Evolutionary conservation across 2,329 filamentous ascomycete genomes (phyloP).

Genomic region (Apiospora koreana): DNA sequence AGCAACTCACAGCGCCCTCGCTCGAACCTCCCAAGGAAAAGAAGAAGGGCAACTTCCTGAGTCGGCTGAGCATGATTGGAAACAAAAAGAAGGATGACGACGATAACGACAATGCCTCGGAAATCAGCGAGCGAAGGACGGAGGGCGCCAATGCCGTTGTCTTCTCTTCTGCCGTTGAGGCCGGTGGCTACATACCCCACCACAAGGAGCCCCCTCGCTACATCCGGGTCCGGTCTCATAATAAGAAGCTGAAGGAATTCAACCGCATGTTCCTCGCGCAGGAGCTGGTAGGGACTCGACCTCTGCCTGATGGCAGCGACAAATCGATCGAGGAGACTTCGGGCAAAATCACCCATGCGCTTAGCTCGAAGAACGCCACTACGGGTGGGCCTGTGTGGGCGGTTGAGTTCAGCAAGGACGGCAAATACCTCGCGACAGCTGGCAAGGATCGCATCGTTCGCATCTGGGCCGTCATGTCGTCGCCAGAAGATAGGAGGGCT

Average conservation of each 20-base stretch:
- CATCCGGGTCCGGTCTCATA: slow-evolving; percentile 78
- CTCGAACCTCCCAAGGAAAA: slow-evolving; percentile 58
- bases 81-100: slow-evolving; percentile 72
- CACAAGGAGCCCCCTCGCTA: slow-evolving; percentile 90
- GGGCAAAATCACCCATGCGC: slow-evolving; percentile 17
- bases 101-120: slow-evolving; percentile 64
- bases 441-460: slow-evolving; percentile 85
- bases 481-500: slow-evolving; percentile 72
- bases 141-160: slow-evolving; percentile 83
- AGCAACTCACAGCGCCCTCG: slow-evolving; percentile 27
- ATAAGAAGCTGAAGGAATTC: slow-evolving; percentile 82
- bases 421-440: slow-evolving; percentile 86
- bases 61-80: slow-evolving; percentile 74
- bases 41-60: slow-evolving; percentile 89
- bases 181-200: slow-evolving; percentile 76
- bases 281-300: slow-evolving; percentile 66
- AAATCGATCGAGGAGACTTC: slow-evolving; percentile 22
- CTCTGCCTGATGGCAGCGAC: background rate
- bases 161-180: slow-evolving; percentile 74
- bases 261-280: slow-evolving; percentile 89
- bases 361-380: slow-evolving; percentile 38
- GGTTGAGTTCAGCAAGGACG: slow-evolving; percentile 89
- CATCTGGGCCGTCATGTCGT: slow-evolving; percentile 86
- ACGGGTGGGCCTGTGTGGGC: slow-evolving; percentile 81
- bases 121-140: slow-evolving; percentile 64